Evolutionary conservation across 352 stramenopile species (phyloP).

Genomic region (Globisporangium orthogonon): DNA sequence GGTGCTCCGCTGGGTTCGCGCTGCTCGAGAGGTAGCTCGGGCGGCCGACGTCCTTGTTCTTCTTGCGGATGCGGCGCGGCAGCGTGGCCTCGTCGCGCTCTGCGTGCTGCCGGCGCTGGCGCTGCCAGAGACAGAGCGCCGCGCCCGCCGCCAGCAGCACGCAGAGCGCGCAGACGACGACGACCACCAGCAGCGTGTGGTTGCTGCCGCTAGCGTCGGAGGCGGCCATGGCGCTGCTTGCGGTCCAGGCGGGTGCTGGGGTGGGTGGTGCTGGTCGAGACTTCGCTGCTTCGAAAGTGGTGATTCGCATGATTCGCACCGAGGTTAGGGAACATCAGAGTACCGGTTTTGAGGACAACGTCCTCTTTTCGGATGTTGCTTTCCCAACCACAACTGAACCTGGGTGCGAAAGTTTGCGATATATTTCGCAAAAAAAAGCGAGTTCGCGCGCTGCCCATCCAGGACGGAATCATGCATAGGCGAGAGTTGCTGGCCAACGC

Average conservation of each 20-base stretch:
- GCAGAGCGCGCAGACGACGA: constrained; percentile 9
- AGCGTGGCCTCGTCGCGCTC: constrained; percentile 7
- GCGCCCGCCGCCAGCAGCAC: constrained; percentile 6
- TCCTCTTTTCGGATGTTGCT: too few species aligned
- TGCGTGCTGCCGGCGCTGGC: not conserved
- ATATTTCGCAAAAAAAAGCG: too few species aligned
- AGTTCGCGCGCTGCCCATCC: too few species aligned
- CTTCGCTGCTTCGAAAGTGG: too few species aligned
- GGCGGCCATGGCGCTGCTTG: not conserved
- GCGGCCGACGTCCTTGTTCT: constrained; percentile 8
- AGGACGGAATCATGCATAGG: too few species aligned
- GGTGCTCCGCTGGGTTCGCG: not conserved
- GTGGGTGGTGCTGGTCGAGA: too few species aligned
- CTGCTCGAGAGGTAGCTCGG: constrained; percentile 10
- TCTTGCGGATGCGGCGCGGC: constrained; percentile 15
- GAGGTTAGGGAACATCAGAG: too few species aligned
- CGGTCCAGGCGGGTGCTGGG: not conserved
- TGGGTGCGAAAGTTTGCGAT: too few species aligned
- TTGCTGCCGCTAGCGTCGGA: constrained; percentile 3
- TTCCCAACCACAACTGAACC: too few species aligned
- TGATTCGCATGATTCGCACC: too few species aligned
- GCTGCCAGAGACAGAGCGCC: constrained; percentile 11
- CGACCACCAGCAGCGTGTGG: constrained; percentile 11
- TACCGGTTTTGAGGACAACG: too few species aligned
- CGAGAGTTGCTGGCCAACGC: too few species aligned